Evolutionary conservation across 768 basidiomycete genomes (phyloP).

Genomic region (Austroboletus eburneus): DNA sequence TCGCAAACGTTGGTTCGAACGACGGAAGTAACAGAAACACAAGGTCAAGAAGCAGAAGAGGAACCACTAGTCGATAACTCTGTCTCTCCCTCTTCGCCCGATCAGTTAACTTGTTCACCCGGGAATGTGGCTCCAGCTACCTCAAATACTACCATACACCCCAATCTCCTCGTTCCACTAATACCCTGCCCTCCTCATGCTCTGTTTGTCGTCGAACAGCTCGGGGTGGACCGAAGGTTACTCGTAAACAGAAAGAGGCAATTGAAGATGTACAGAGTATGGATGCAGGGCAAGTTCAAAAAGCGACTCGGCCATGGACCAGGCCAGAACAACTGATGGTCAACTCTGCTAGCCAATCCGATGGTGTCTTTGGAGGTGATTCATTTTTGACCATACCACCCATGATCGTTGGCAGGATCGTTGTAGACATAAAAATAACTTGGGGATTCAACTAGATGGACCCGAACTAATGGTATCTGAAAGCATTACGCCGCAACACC

Average conservation of each 20-base stretch:
- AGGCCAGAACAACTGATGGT: neutral
- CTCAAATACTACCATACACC: conserved; percentile 31
- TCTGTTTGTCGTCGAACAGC: conserved; percentile 74
- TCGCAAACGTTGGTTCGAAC: conserved; percentile 28
- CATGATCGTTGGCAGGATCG: too few relatives aligned
- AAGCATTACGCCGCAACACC: too few relatives aligned
- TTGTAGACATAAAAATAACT: too few relatives aligned
- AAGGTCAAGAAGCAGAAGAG: conserved; percentile 17
- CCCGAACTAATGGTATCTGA: too few relatives aligned
- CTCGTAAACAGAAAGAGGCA: conserved; percentile 92
- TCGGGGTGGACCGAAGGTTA: conserved; percentile 86
- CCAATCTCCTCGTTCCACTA: conserved; percentile 29
- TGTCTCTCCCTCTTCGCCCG: neutral
- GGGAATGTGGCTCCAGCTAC: neutral
- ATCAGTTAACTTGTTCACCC: neutral
- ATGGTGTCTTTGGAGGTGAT: too few relatives aligned
- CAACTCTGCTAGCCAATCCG: too few relatives aligned
- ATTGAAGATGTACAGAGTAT: conserved; percentile 95
- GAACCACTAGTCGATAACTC: conserved; percentile 4
- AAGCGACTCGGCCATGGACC: conserved; percentile 30
- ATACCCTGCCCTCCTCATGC: conserved; percentile 42
- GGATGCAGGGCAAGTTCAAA: conserved; percentile 86
- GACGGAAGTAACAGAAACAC: conserved; percentile 34
- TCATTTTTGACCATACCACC: too few relatives aligned
- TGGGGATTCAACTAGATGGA: too few relatives aligned